Evolutionary conservation across 2,329 filamentous ascomycete genomes (phyloP).

Genomic region (Trichoderma polysporum): DNA sequence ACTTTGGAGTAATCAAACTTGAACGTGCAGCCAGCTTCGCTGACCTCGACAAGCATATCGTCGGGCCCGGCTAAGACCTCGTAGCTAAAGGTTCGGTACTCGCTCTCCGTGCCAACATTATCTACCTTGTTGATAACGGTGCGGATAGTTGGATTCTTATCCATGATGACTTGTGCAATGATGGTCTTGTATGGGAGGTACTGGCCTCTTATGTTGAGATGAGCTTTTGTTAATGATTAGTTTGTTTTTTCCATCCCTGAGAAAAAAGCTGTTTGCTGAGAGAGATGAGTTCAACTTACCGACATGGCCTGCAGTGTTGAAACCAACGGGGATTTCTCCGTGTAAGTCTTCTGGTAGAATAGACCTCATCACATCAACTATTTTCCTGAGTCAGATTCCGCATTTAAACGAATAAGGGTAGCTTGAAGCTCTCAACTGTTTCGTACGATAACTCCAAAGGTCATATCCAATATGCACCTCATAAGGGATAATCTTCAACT

Average conservation of each 20-base stretch:
- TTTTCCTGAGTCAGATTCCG: not conserved
- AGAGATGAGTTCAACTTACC: constrained; percentile 46
- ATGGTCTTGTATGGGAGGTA: constrained; percentile 84
- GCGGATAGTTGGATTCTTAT: constrained; percentile 79
- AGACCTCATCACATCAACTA: constrained; percentile 78
- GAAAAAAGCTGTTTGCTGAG: not conserved
- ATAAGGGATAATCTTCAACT: constrained; percentile 72
- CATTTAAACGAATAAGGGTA: not conserved
- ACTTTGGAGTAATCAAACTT: constrained; percentile 93
- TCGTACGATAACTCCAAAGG: constrained; percentile 76
- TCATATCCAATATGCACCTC: constrained; percentile 76
- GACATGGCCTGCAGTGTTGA: constrained; percentile 86
- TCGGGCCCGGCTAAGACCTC: constrained; percentile 82
- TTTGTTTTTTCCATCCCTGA: not conserved
- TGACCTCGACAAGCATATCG: constrained; percentile 79
- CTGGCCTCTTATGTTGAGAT: constrained; percentile 82
- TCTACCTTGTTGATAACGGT: constrained; percentile 97
- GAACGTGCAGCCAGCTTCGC: constrained; percentile 83
- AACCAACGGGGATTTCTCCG: constrained; percentile 79
- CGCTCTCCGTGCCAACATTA: constrained; percentile 78
- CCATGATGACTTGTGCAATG: constrained; percentile 80
- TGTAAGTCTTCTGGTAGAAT: constrained; percentile 78
- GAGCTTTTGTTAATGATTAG: constrained; percentile 52
- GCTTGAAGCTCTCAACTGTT: not conserved
- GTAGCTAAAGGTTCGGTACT: constrained; percentile 90